These are phyloP conservation scores for Cladosporium oxysporum DNA, from an alignment of 2,329 filamentous ascomycete genomes.

Conservation along the genomic window DNA sequence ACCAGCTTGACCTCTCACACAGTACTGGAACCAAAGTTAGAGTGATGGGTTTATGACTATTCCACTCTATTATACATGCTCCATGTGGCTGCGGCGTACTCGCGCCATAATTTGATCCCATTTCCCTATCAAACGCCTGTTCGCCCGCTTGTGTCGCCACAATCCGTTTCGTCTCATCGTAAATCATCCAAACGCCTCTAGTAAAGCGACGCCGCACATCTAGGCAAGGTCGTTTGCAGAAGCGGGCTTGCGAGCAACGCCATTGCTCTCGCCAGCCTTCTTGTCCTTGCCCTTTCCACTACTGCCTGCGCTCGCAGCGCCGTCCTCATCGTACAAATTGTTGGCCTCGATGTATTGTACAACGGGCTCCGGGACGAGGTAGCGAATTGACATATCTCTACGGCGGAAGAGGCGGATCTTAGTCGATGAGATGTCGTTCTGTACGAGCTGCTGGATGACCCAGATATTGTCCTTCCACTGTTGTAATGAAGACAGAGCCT, in stretches of 20 bases:
- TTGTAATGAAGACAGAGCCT: constrained; percentile 78
- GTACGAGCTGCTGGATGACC: constrained; percentile 84
- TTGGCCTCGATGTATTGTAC: constrained; percentile 55
- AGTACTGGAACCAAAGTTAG: neutral
- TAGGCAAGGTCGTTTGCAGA: constrained; percentile 14
- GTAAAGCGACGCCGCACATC: neutral
- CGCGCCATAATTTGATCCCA: constrained; percentile 1
- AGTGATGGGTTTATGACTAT: neutral
- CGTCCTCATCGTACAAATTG: constrained; percentile 41
- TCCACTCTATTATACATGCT: constrained; percentile 15
- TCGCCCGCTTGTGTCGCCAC: constrained; percentile 9
- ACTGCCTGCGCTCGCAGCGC: constrained; percentile 30
- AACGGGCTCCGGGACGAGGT: constrained; percentile 71
- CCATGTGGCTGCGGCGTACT: neutral
- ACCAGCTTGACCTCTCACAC: neutral
- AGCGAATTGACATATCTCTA: constrained; percentile 79
- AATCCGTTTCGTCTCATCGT: constrained; percentile 18
- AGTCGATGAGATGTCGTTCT: constrained; percentile 79
- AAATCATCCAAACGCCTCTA: constrained; percentile 16
- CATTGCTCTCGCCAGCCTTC: constrained; percentile 34
- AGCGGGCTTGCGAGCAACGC: constrained; percentile 14
- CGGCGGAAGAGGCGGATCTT: constrained; percentile 81
- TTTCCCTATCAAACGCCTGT: neutral
- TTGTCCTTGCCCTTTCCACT: constrained; percentile 34
- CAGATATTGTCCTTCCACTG: constrained; percentile 84